Evolutionary conservation across 1,284 basidiomycete genomes (phyloP), one percentile per base, ranked within the genome.

Genomic region (Naganishia sp.): DNA sequence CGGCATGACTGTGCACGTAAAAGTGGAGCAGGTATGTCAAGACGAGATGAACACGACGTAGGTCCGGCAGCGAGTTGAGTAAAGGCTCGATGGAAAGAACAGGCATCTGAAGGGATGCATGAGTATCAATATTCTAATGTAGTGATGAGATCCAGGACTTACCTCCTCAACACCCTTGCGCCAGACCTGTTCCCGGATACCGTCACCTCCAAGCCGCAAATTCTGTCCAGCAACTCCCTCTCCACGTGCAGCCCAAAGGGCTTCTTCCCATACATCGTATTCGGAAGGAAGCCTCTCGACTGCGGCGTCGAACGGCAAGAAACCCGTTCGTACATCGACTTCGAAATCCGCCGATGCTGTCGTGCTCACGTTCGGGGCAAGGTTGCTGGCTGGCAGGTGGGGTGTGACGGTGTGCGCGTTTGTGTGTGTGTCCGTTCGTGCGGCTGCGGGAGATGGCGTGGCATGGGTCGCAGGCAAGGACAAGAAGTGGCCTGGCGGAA

Each of bases 291-390:
- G 83, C 11, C 87, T 84, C 45, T 77, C 72, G 0, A 92, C 74
- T 0, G 93, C 92, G 0, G 86, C 84, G 39, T 89, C 84, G 0
- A 90, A 89, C 0, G 94, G 94, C 83, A 97, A 86, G 77, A 98
- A 97, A 0, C 94, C 94, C 0, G 92, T 92, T 25, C 88, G 83
- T 1, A 90, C 90, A 75, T 95, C 91, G 70, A 97, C 89, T 76
- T 96, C 93, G 82, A 93, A 97, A 82, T 97, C 94, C 75, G 94
- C 91, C 4, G 91, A 89, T 15, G 92, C 90, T 64, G 94, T 86
- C 4, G 92, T 93, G 13, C 90, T 87, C 4, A 89, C 91, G 77
- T 94, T 91, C 44, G 82, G 81, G 18, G 81, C 79, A 16, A 77
- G 73, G 66, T 76, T 75, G 44, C 48, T 23, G 5, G 73, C 72